phyloP scores from a whole-genome alignment of 192 early-diverging fungal genomes.

The Rhizophagus prolifer region DNA sequence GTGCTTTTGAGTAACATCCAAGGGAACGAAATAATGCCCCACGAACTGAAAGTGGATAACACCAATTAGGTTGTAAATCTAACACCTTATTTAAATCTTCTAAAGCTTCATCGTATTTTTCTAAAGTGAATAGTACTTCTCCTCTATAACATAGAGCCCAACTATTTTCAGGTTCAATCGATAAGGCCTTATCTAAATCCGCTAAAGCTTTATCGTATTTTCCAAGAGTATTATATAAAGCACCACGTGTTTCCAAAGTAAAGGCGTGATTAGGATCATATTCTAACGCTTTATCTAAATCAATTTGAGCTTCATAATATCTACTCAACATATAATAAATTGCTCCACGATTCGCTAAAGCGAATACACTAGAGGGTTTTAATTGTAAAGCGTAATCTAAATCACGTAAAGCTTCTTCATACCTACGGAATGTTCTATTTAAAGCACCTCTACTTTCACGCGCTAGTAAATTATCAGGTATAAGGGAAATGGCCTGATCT shows the following conservation, averaged over 20 bases:
- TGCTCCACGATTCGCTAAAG: slow-evolving; percentile 7
- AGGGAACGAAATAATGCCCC: slow-evolving; percentile 16
- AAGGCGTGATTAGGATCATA: slow-evolving; percentile 12
- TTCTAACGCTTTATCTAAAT: slow-evolving; percentile 2
- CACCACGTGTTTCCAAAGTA: slow-evolving; percentile 10
- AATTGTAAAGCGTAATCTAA: slow-evolving; percentile 8
- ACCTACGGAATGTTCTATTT: neutral
- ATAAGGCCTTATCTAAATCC: neutral
- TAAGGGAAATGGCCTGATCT: neutral
- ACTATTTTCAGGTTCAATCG: neutral
- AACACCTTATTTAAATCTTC: slow-evolving; percentile 9
- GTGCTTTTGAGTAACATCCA: slow-evolving; percentile 2
- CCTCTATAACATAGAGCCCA: slow-evolving; percentile 21
- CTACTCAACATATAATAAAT: slow-evolving; percentile 3
- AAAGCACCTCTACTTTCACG: slow-evolving; percentile 5
- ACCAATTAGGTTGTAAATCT: neutral
- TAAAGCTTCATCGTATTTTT: slow-evolving; percentile 24
- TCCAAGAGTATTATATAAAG: slow-evolving; percentile 4
- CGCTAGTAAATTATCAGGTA: neutral
- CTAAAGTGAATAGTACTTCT: neutral
- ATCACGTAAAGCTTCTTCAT: slow-evolving; percentile 2
- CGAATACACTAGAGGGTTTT: neutral
- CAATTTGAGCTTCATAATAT: slow-evolving; percentile 3
- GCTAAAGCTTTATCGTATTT: slow-evolving; percentile 2
- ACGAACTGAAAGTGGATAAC: slow-evolving; percentile 10